These are phyloP conservation scores for Pelargonium nanum DNA, from an alignment of 345 rosid species.

Conservation along the genomic window DNA sequence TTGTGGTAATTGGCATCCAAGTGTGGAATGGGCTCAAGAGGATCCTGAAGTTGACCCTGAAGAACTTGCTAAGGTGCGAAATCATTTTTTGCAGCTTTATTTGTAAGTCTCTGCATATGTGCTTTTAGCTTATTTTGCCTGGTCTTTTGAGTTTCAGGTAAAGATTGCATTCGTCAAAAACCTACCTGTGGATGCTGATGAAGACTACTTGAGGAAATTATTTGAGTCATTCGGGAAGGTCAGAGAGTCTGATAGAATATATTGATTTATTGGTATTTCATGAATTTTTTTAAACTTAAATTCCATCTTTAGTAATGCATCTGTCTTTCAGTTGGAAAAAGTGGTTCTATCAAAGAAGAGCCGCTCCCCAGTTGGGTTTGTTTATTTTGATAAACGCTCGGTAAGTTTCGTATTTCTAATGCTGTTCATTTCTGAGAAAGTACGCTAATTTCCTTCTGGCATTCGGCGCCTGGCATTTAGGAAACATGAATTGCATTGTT, in stretches of 20 bases:
- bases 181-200: constrained; percentile 1
- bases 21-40: constrained; percentile 3
- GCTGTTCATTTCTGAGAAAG: background rate
- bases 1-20: constrained; percentile 2
- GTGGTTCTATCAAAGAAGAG: background rate
- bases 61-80: background rate
- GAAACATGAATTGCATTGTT: no score
- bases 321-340: background rate
- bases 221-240: constrained; percentile 4
- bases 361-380: background rate
- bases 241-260: background rate
- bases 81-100: background rate
- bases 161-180: constrained; percentile 1
- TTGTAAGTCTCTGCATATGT: background rate
- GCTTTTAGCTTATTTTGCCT: background rate
- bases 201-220: constrained; percentile 1
- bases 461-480: background rate
- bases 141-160: background rate
- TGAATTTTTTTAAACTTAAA: background rate
- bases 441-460: background rate
- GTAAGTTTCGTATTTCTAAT: background rate
- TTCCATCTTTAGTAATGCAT: background rate
- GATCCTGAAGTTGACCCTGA: constrained; percentile 2
- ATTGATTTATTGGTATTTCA: background rate
- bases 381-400: background rate